Evolutionary conservation across 306 rosid genomes (phyloP).

Genomic region (Pachyrhizus erosus): DNA sequence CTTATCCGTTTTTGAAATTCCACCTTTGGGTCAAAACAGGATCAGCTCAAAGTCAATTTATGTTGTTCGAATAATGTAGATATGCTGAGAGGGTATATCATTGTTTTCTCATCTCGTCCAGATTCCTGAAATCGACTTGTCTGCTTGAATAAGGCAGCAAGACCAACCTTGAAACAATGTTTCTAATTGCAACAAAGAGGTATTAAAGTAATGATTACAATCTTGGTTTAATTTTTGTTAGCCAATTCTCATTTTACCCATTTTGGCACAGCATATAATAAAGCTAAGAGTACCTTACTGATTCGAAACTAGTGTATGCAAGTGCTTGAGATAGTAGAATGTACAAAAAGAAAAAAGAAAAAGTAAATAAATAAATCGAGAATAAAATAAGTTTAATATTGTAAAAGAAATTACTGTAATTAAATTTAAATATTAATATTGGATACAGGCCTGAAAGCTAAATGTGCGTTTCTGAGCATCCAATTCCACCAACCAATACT

Average conservation of each 20-base stretch:
- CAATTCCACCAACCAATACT: too few species aligned
- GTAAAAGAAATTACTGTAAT: background rate
- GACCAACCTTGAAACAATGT: constrained; percentile 8
- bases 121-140: background rate
- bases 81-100: background rate
- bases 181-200: background rate
- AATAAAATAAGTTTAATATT: background rate
- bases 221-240: constrained; percentile 7
- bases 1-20: constrained; percentile 41
- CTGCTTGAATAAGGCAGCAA: background rate
- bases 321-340: background rate
- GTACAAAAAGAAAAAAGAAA: background rate
- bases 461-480: background rate
- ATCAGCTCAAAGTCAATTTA: constrained; percentile 28
- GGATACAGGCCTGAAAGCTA: background rate
- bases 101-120: background rate
- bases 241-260: constrained; percentile 33
- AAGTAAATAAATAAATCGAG: background rate
- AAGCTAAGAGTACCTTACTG: background rate
- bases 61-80: background rate
- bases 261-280: constrained; percentile 7
- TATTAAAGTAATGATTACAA: constrained; percentile 20
- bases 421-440: too few species aligned
- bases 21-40: constrained; percentile 30
- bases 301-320: background rate